Percentiles rank a stretch among this genome's conserved stretches.
These are phyloP conservation scores for Xanthoconium separans DNA, from an alignment of 1,284 basidiomycete species.

Conservation along the genomic window DNA sequence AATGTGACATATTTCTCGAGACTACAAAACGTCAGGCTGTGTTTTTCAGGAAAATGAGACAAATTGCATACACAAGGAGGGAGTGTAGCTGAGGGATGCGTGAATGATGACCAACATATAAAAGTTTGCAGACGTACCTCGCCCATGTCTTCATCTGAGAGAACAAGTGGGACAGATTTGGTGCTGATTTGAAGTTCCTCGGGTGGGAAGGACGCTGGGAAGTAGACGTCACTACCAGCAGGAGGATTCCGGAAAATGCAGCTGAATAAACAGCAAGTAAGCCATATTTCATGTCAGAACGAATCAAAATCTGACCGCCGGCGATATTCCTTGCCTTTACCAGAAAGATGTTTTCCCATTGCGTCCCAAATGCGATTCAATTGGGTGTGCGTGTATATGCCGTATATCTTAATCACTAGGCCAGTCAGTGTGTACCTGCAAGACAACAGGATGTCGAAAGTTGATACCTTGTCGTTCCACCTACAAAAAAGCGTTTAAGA, in stretches of 20 bases:
- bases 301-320: slow-evolving; percentile 35
- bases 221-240: slow-evolving; percentile 42
- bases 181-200: slow-evolving; percentile 4
- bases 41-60: background rate
- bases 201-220: slow-evolving; percentile 43
- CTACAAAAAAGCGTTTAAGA: slow-evolving; percentile 29
- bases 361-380: slow-evolving; percentile 59
- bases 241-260: slow-evolving; percentile 46
- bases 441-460: background rate
- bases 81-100: slow-evolving; percentile 46
- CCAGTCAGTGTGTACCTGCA: background rate
- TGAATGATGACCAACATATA: slow-evolving; percentile 11
- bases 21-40: slow-evolving; percentile 32
- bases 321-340: slow-evolving; percentile 55
- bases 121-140: slow-evolving; percentile 15
- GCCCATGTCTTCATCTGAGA: slow-evolving; percentile 24
- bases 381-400: slow-evolving; percentile 62
- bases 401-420: slow-evolving; percentile 60
- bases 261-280: slow-evolving; percentile 27
- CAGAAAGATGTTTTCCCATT: slow-evolving; percentile 49
- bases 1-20: slow-evolving; percentile 66
- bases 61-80: slow-evolving; percentile 51
- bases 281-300: background rate
- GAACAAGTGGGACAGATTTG: slow-evolving; percentile 3
- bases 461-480: slow-evolving; percentile 53